phyloP scores from a whole-genome alignment of 2,329 filamentous ascomycete species.

The Arthrobotrys megalospora region DNA sequence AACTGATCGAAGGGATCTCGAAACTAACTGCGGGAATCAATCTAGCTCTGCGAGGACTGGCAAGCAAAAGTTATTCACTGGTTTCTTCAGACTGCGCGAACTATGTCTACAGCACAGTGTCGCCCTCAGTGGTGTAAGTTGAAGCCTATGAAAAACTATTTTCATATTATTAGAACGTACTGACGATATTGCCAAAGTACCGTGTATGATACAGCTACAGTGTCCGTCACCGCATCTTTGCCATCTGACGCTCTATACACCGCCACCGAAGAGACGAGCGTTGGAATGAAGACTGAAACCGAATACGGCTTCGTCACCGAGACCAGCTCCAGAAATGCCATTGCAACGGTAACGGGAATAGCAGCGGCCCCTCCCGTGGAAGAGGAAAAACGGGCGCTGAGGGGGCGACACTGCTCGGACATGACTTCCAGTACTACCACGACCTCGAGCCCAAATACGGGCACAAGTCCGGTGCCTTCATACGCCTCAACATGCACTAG shows the following conservation, averaged over 20 bases:
- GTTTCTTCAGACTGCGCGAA: conserved; percentile 24
- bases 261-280: not conserved
- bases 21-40: not conserved
- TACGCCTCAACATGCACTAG: conserved; percentile 23
- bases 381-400: not conserved
- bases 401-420: not conserved
- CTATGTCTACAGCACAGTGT: conserved; percentile 23
- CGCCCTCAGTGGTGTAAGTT: not conserved
- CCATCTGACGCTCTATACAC: conserved; percentile 5
- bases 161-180: no score
- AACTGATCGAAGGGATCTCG: not conserved
- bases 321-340: not conserved
- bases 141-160: no score
- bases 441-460: no score
- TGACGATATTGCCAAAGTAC: not conserved
- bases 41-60: conserved; percentile 19
- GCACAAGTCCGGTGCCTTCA: conserved; percentile 9
- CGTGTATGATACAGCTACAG: conserved; percentile 1
- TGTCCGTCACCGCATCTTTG: not conserved
- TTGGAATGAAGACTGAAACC: not conserved
- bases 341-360: not conserved
- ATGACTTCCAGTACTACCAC: no score
- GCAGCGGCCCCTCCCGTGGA: no score
- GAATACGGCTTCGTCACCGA: not conserved
- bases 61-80: conserved; percentile 17